Conservation (phyloP, 495 filamentous ascomycete species). For the Aspergillus egyptiacus region DNA sequence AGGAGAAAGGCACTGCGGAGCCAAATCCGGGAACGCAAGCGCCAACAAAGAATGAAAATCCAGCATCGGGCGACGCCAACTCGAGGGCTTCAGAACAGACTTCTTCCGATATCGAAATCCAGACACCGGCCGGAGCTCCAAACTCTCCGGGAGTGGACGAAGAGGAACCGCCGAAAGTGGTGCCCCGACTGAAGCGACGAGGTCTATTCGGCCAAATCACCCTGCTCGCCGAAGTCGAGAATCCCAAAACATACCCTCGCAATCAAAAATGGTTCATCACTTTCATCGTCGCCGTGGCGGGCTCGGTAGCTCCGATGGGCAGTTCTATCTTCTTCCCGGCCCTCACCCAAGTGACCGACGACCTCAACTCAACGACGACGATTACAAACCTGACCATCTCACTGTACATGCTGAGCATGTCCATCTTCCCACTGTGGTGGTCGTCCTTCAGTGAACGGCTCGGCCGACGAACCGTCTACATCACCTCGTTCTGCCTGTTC, state of each 20-base stretch:
- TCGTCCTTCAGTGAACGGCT: conserved; percentile 80
- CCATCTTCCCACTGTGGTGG: conserved; percentile 93
- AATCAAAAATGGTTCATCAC: conserved; percentile 84
- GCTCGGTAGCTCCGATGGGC: conserved; percentile 74
- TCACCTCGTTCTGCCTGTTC: conserved; percentile 76
- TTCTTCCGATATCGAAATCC: conserved; percentile 17
- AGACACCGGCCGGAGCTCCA: conserved; percentile 10
- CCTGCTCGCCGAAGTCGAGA: conserved; percentile 75
- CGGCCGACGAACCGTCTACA: conserved; percentile 79
- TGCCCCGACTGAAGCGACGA: conserved; percentile 63
- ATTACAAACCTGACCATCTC: conserved; percentile 79
- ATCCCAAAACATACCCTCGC: conserved; percentile 65
- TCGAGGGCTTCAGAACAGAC: conserved; percentile 4
- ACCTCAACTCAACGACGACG: conserved; percentile 60
- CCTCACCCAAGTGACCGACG: conserved; percentile 59
- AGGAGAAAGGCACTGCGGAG: not conserved
- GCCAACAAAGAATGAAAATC: not conserved
- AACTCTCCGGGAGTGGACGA: conserved; percentile 10
- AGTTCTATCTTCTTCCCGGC: conserved; percentile 80
- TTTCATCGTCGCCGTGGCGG: conserved; percentile 68
- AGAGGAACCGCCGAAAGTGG: conserved; percentile 27
- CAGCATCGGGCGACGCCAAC: not conserved
- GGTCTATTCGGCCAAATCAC: conserved; percentile 69
- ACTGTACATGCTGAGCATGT: conserved; percentile 85
- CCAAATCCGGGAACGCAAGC: not conserved